Evolutionary conservation across 78 protist genomes (phyloP).

Genomic region (Dictyostelium firmibasis): DNA sequence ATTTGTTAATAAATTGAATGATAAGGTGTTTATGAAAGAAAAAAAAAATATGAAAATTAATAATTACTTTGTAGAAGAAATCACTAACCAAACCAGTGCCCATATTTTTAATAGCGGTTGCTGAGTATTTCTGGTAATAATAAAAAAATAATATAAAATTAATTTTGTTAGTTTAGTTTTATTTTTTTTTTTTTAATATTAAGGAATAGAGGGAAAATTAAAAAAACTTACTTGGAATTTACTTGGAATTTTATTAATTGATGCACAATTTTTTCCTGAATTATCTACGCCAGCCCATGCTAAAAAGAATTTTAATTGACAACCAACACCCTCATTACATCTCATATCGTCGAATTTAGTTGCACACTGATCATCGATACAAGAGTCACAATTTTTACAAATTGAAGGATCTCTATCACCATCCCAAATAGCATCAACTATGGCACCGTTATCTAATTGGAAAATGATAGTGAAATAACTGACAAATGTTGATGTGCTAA

Average conservation of each 20-base stretch:
- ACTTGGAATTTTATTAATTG: slow-evolving; percentile 37
- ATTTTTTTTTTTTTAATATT: background rate
- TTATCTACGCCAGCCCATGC: slow-evolving; percentile 67
- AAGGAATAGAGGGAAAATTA: background rate
- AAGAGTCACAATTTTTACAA: slow-evolving; percentile 31
- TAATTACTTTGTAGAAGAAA: slow-evolving; percentile 26
- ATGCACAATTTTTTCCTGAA: background rate
- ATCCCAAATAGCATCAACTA: slow-evolving; percentile 41
- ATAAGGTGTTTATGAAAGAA: background rate
- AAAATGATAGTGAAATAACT: background rate
- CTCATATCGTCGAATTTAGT: background rate
- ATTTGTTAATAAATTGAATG: background rate
- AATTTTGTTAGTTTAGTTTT: background rate
- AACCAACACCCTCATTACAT: slow-evolving; percentile 48
- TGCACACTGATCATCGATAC: slow-evolving; percentile 57
- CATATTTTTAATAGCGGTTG: slow-evolving; percentile 27
- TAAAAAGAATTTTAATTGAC: slow-evolving; percentile 38
- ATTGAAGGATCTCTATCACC: slow-evolving; percentile 17
- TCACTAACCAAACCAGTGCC: slow-evolving; percentile 48
- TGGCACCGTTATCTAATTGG: slow-evolving; percentile 2
- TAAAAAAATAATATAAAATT: no score
- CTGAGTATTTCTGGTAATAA: slow-evolving; percentile 3
- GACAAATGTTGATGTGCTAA: background rate
- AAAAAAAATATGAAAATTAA: background rate
- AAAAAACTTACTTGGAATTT: background rate